These are phyloP conservation scores for Beauveria pseudobassiana DNA, from an alignment of 2,329 filamentous ascomycete species.

Conservation along the genomic window DNA sequence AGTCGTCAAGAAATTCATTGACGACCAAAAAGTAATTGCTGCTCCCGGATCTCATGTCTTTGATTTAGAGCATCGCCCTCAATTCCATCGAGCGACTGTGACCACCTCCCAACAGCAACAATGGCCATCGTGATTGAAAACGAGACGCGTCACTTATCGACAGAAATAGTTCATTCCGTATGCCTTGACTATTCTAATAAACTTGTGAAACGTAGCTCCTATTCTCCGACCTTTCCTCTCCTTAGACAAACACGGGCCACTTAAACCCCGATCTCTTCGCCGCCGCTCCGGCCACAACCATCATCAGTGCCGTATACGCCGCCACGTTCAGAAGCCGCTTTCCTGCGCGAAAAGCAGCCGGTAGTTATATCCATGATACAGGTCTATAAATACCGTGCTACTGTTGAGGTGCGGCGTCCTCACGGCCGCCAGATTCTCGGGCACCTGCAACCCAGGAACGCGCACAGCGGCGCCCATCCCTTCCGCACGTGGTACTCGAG, in stretches of 20 bases:
- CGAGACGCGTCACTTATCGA: too few species aligned
- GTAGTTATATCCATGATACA: background rate
- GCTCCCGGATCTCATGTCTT: too few species aligned
- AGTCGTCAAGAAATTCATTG: background rate
- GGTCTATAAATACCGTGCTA: background rate
- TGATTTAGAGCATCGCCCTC: too few species aligned
- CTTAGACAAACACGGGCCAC: background rate
- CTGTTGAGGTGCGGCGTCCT: slow-evolving; percentile 3
- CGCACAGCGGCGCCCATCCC: slow-evolving; percentile 9
- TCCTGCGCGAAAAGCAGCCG: background rate
- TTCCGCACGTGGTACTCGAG: slow-evolving; percentile 10
- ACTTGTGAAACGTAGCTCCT: background rate
- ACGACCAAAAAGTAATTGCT: background rate
- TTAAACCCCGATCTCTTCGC: background rate
- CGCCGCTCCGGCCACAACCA: background rate
- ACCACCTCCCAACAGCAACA: too few species aligned
- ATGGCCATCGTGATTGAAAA: too few species aligned
- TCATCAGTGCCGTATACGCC: slow-evolving; percentile 3
- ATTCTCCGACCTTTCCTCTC: too few species aligned
- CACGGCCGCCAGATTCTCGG: background rate
- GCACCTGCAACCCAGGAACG: slow-evolving; percentile 4
- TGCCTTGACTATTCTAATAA: too few species aligned
- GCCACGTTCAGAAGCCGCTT: slow-evolving; percentile 3
- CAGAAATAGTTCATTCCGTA: too few species aligned
- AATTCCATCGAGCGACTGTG: too few species aligned